Evolutionary conservation across 306 rosid genomes (phyloP).

Genomic region (Cicer chorassanicum): DNA sequence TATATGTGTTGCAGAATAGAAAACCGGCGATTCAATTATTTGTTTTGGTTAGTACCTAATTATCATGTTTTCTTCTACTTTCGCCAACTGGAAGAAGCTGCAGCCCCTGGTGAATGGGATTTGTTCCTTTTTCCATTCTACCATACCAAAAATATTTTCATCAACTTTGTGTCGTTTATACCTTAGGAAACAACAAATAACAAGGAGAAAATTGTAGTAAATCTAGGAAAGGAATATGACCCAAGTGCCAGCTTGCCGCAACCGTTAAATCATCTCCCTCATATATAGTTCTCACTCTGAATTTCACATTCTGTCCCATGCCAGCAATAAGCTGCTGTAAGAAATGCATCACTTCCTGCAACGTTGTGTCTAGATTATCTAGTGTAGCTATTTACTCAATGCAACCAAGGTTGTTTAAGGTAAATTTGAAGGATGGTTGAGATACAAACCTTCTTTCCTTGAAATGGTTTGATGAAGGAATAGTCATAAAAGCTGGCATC

Average conservation of each 20-base stretch:
- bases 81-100: slow-evolving; percentile 69
- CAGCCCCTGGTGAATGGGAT: slow-evolving; percentile 92
- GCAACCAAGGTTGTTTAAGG: background rate
- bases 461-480: slow-evolving; percentile 63
- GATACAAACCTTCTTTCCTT: slow-evolving; percentile 68
- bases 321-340: slow-evolving; percentile 57
- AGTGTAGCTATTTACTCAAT: background rate
- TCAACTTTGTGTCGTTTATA: background rate
- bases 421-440: slow-evolving; percentile 2
- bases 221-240: slow-evolving; percentile 48
- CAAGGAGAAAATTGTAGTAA: background rate
- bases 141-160: slow-evolving; percentile 33
- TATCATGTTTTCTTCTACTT: slow-evolving; percentile 48
- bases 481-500: slow-evolving; percentile 69
- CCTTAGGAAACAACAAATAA: background rate
- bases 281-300: slow-evolving; percentile 54
- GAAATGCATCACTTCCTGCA: slow-evolving; percentile 73
- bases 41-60: slow-evolving; percentile 52
- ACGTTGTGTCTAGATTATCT: slow-evolving; percentile 30
- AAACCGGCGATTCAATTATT: background rate
- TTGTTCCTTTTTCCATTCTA: slow-evolving; percentile 71
- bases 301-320: slow-evolving; percentile 79
- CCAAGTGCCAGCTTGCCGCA: slow-evolving; percentile 77
- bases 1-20: background rate
- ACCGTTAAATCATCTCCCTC: slow-evolving; percentile 63